Evolutionary conservation across 257 asterid species (phyloP), one percentile per base, ranked within the genome.

Genomic region (Prunella vulgaris): DNA sequence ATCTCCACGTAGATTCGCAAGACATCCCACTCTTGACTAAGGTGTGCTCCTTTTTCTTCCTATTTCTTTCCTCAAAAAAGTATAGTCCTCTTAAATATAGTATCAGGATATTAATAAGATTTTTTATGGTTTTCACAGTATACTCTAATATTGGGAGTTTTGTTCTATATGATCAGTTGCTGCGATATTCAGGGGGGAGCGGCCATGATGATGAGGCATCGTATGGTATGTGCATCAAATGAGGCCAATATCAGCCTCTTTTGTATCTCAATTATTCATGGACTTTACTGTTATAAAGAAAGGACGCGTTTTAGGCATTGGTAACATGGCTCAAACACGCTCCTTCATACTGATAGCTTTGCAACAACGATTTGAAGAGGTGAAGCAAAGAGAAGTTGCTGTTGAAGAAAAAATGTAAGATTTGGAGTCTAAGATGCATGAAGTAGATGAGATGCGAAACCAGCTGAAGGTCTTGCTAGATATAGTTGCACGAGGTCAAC

Each of bases 11-110:
- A 2, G 96, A 88, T 32, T 83, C 92, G 27, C 86, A 78, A 46
- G 98, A 86, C 63, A 81, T 81, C 79, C 90, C 87, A 1, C 87
- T 85, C 82, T 78, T 90, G 70, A 79, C 83, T 68, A 90, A 92
- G 93, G 98, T 90, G 61, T 53, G 81, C 35, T 27, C 53, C 46
- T 62, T 32, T 32, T 44, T 12, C 60, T 69, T 53, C 37, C n/a
- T n/a, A n/a, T n/a, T n/a, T n/a, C n/a, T n/a, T n/a, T n/a, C n/a
- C n/a, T n/a, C n/a, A 5, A 32, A 32, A 9, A 32, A n/a, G 17
- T 20, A 10, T 67, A 32, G 5, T 56, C 52, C 18, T 44, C 30
- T 56, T 60, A 17, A 33, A 21, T 22, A n/a, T 44, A 46, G 40
- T 63, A 33, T 63, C 37, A 60, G 33, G 44, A 21, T 61, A 13